A percentile compares a stretch with the other conserved stretches of the same genome.
These are phyloP conservation scores for Paramecium tetraurelia DNA, from an alignment of 73 alveolate species.

Conservation along the genomic window DNA sequence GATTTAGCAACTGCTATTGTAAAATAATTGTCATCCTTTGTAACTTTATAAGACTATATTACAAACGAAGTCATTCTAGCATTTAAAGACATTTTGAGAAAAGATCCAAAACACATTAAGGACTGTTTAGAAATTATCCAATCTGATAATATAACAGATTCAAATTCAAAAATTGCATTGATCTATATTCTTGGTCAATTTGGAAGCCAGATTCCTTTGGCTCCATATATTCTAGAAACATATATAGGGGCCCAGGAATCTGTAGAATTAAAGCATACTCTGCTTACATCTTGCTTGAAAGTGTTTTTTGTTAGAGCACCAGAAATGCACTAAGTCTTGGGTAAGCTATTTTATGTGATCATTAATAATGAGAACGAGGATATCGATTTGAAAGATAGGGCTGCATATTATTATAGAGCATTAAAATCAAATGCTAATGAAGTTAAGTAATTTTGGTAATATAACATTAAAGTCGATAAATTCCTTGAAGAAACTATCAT, in stretches of 20 bases:
- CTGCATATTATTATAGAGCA: conserved; percentile 61
- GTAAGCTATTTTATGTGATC: neutral
- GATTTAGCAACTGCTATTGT: conserved; percentile 73
- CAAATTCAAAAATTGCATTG: conserved; percentile 57
- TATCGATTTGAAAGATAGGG: conserved; percentile 57
- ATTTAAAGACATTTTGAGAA: conserved; percentile 56
- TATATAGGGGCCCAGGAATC: conserved; percentile 33
- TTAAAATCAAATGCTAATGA: conserved; percentile 36
- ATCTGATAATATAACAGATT: conserved; percentile 48
- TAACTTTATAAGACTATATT: conserved; percentile 74
- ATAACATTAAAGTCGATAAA: conserved; percentile 37
- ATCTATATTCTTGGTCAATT: conserved; percentile 51
- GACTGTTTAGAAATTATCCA: conserved; percentile 47
- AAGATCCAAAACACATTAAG: conserved; percentile 55
- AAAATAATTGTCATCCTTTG: conserved; percentile 73
- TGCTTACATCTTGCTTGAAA: conserved; percentile 43
- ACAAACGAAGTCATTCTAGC: conserved; percentile 76
- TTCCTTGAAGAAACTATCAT: conserved; percentile 50
- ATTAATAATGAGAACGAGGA: conserved; percentile 52
- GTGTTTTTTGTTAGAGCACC: conserved; percentile 51
- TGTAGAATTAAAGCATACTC: conserved; percentile 44
- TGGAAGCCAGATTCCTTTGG: conserved; percentile 37
- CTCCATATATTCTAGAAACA: conserved; percentile 46
- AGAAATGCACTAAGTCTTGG: conserved; percentile 54
- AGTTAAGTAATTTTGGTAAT: conserved; percentile 38